These are phyloP conservation scores for Taphrina betulina DNA, from an alignment of 1,139 yeast species.

Conservation along the genomic window DNA sequence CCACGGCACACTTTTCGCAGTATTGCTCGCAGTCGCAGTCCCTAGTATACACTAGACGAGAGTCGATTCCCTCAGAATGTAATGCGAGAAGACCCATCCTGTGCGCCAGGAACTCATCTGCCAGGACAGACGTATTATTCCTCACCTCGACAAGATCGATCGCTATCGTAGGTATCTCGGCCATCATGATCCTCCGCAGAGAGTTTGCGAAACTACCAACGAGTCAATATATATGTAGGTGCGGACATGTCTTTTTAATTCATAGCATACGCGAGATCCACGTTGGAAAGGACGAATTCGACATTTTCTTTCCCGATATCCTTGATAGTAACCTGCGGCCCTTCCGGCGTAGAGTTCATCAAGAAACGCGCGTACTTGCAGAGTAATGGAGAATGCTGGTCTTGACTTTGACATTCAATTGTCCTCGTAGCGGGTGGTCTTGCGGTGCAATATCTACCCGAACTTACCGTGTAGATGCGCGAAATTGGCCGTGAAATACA, in stretches of 20 bases:
- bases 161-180: constrained; percentile 64
- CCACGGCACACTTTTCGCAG: constrained; percentile 92
- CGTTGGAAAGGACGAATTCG: constrained; percentile 82
- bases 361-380: too few relatives aligned
- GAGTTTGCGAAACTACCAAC: constrained; percentile 74
- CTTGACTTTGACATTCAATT: too few relatives aligned
- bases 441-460: too few relatives aligned
- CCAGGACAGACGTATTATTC: constrained; percentile 86
- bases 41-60: constrained; percentile 50
- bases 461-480: too few relatives aligned
- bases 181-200: constrained; percentile 82
- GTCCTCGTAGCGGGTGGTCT: too few relatives aligned
- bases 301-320: constrained; percentile 82
- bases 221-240: too few relatives aligned
- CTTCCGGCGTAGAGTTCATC: constrained; percentile 43
- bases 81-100: constrained; percentile 89
- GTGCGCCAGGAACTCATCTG: constrained; percentile 94
- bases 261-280: constrained; percentile 61
- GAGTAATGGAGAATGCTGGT: too few relatives aligned
- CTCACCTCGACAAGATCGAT: constrained; percentile 95
- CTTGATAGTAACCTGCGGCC: constrained; percentile 85
- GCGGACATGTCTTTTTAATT: too few relatives aligned
- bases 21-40: constrained; percentile 98
- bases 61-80: constrained; percentile 77
- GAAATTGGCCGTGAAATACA: too few relatives aligned